Base-by-base conservation (phyloP, 2,329 filamentous ascomycete species). In the Nigrograna mackinnonii region DNA sequence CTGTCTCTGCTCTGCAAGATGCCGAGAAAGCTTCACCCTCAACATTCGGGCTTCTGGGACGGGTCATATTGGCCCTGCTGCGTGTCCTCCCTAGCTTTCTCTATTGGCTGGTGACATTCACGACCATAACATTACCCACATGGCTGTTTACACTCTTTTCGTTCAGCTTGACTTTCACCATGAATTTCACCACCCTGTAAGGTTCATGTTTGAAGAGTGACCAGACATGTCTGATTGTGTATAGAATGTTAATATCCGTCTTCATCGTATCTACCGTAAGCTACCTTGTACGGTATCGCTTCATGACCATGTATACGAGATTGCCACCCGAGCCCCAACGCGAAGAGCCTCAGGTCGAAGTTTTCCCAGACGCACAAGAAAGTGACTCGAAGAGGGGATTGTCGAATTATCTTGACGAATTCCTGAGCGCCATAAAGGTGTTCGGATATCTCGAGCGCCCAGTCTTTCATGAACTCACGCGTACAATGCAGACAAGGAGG, bases 401-500 rank as follows among this genome's bases (percentile, higher is more conserved):
- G 33, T 85, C 90, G n/a, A 99, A 91, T 65, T 99, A 99, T 57
- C 78, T 99, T 19, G 94, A 99, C 69, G 95, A 99, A 67, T 99
- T 99, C 58, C 76, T 99, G 17, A 97, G 91, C 64, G 94, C 95
- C 21, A 99, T 99, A 74, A 99, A 97, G 70, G 94, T 99, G 44
- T 99, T 99, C 71, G 94, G 94, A 6, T 99, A 97, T 63, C 76
- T 99, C 32, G 94, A 99, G 67, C 84, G 94, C 19, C 91, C 94
- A 0, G 94, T 99, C 31, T 99, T 99, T 62, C 95, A 99, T 62
- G 94, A 99, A 70, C 80, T 99, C 57, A 99, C 94, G 0, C 80
- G 94, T 46, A 96, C 91, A 45, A 99, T 99, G 94, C 94, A 99
- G 73, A 99, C 95, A 16, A 80, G 90, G 57, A 96, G 96, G 70